Evolutionary conservation across 345 rosid genomes (phyloP).

Genomic region (Euclidium syriacum): DNA sequence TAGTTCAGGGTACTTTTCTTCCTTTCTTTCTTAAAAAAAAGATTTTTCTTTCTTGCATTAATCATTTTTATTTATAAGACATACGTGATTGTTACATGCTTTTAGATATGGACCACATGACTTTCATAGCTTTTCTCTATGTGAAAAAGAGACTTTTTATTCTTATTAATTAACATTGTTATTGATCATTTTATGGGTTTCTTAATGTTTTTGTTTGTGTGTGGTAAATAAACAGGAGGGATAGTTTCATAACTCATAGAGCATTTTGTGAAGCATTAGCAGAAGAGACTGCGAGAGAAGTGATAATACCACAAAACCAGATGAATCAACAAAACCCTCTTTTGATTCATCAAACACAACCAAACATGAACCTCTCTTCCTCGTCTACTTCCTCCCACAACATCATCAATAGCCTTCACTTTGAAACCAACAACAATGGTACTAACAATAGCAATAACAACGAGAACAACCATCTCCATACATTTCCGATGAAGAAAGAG

Average conservation of each 20-base stretch:
- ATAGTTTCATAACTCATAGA: slow-evolving; percentile 90
- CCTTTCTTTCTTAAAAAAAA: neutral
- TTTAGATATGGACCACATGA: slow-evolving; percentile 26
- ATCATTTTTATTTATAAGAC: slow-evolving; percentile 10
- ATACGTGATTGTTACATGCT: slow-evolving; percentile 23
- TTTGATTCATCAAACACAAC: slow-evolving; percentile 22
- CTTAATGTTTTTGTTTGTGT: neutral
- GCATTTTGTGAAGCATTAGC: slow-evolving; percentile 94
- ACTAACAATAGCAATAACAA: neutral
- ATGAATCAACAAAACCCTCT: slow-evolving; percentile 19
- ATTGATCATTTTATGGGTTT: slow-evolving; percentile 22
- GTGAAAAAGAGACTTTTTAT: neutral
- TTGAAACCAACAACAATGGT: slow-evolving; percentile 27
- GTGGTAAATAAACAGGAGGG: slow-evolving; percentile 55
- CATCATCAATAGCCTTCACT: slow-evolving; percentile 37
- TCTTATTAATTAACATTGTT: neutral
- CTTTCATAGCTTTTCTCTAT: slow-evolving; percentile 1
- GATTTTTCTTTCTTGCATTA: slow-evolving; percentile 9
- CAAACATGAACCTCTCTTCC: slow-evolving; percentile 20
- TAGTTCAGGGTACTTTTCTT: slow-evolving; percentile 29
- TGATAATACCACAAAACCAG: slow-evolving; percentile 22
- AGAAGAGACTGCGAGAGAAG: slow-evolving; percentile 73
- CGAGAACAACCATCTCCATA: slow-evolving; percentile 25
- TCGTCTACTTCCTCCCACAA: slow-evolving; percentile 18
- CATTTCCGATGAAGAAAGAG: slow-evolving; percentile 49